Evolutionary conservation across 2,329 filamentous ascomycete genomes (phyloP).

Genomic region (Huntiella savannae): DNA sequence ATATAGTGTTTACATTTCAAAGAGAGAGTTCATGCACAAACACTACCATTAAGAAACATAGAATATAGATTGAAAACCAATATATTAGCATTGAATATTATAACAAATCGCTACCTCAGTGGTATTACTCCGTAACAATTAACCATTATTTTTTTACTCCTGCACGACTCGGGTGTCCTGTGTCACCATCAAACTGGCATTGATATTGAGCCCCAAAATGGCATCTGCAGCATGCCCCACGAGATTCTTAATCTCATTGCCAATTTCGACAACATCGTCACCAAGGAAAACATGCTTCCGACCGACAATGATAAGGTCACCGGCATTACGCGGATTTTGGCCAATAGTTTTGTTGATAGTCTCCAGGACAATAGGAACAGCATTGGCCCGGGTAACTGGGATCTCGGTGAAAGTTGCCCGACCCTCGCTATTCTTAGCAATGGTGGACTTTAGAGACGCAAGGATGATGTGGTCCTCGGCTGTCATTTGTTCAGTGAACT

Average conservation of each 20-base stretch:
- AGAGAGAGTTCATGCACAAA: neutral
- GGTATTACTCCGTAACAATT: neutral
- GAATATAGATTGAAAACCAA: neutral
- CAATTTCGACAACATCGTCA: conserved; percentile 3
- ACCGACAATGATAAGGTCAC: conserved; percentile 7
- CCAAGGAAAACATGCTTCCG: conserved; percentile 5
- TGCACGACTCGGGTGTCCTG: conserved; percentile 1
- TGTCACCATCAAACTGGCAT: conserved; percentile 8
- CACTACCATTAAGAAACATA: neutral
- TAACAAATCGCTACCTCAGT: neutral
- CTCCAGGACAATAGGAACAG: neutral
- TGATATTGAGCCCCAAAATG: conserved; percentile 1
- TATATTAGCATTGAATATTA: neutral
- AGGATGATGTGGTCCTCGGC: conserved; percentile 7
- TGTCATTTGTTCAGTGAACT: conserved; percentile 6
- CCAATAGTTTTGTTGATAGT: neutral
- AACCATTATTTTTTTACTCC: neutral
- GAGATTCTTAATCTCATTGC: conserved; percentile 9
- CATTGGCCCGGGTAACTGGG: conserved; percentile 5
- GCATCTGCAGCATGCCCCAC: conserved; percentile 5
- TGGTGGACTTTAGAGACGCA: conserved; percentile 6
- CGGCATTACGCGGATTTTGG: conserved; percentile 9
- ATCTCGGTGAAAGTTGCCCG: conserved; percentile 6
- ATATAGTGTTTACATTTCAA: neutral
- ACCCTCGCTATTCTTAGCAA: neutral